Conservation (phyloP, 805 yeast species). For the Myxozyma geophila region DNA sequence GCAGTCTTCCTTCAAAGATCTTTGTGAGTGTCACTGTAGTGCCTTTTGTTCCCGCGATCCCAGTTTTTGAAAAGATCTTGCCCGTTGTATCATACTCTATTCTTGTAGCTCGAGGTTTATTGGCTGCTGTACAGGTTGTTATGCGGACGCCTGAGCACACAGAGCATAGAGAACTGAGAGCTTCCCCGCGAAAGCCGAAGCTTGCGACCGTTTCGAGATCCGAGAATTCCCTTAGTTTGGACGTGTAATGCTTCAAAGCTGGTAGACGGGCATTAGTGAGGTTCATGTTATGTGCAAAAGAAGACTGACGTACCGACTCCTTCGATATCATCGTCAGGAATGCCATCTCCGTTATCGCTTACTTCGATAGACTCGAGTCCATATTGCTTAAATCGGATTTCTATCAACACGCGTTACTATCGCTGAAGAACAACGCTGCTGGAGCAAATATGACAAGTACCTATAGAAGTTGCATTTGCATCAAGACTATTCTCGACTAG, state of each 20-base stretch:
- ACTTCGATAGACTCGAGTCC: conserved; percentile 77
- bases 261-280: too few relatives aligned
- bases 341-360: conserved; percentile 75
- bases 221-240: conserved; percentile 52
- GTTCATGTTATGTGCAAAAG: not conserved
- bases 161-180: conserved; percentile 60
- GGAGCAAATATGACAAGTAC: conserved; percentile 13
- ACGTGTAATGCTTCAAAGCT: conserved; percentile 56
- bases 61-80: conserved; percentile 46
- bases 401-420: conserved; percentile 41
- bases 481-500: conserved; percentile 86
- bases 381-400: conserved; percentile 67
- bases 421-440: not conserved
- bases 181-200: conserved; percentile 77
- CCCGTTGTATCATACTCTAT: conserved; percentile 66
- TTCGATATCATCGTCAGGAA: conserved; percentile 54
- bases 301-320: conserved; percentile 45
- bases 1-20: conserved; percentile 64
- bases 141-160: conserved; percentile 53
- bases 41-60: conserved; percentile 64
- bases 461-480: conserved; percentile 66
- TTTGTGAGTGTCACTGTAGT: conserved; percentile 64
- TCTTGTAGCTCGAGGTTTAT: conserved; percentile 61
- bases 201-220: conserved; percentile 51
- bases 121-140: conserved; percentile 50